Evolutionary conservation across 305 asterid species (phyloP).

Genomic region (Monarda citriodora): DNA sequence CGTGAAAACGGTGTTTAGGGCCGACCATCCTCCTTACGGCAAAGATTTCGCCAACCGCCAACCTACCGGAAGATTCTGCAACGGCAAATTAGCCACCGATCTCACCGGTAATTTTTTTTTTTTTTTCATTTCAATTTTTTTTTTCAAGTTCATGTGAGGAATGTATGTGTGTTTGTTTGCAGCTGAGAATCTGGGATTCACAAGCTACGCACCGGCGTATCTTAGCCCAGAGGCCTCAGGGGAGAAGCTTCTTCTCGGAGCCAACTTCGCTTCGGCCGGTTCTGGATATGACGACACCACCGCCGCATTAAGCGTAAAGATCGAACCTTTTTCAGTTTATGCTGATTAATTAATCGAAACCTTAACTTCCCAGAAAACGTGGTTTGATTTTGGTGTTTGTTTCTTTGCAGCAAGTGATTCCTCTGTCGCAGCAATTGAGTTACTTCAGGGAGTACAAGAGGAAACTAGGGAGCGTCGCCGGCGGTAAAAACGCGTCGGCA

Average conservation of each 20-base stretch:
- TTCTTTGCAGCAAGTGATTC: conserved; percentile 68
- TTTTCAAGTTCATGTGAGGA: too few species aligned
- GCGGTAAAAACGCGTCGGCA: conserved; percentile 44
- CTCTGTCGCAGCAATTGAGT: conserved; percentile 62
- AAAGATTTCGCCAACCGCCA: conserved; percentile 58
- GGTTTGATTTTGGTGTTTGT: too few species aligned
- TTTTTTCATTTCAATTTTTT: too few species aligned
- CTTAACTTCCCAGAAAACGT: too few species aligned
- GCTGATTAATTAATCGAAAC: background rate
- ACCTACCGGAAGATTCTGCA: conserved; percentile 91
- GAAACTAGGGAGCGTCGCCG: conserved; percentile 65
- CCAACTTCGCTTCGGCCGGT: conserved; percentile 95
- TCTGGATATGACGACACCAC: conserved; percentile 92
- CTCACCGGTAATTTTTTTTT: conserved; percentile 49
- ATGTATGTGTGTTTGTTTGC: background rate
- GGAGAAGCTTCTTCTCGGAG: conserved; percentile 70
- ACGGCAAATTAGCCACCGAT: conserved; percentile 94
- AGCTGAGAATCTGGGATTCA: conserved; percentile 91
- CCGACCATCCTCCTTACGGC: conserved; percentile 92
- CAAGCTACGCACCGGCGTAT: conserved; percentile 70
- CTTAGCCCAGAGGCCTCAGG: conserved; percentile 93
- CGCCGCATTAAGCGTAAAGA: conserved; percentile 47
- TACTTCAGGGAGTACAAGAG: conserved; percentile 74
- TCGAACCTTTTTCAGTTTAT: background rate
- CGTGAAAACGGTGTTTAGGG: conserved; percentile 61